These are phyloP conservation scores for Pseudotsuga menziesii DNA, from an alignment of 75 land plant genomes.

Conservation along the genomic window DNA sequence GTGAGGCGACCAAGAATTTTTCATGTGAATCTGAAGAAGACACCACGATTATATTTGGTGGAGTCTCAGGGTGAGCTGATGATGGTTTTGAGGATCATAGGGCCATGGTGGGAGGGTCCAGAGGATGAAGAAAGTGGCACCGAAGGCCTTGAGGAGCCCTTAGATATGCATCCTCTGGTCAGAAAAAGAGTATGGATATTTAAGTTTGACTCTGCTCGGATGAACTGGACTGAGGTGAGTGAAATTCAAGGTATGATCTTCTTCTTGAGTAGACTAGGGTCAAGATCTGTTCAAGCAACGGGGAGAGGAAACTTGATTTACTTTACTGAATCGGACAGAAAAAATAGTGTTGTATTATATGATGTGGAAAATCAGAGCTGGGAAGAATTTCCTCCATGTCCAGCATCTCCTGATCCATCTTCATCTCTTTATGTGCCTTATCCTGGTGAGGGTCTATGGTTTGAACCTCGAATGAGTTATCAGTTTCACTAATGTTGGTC, in stretches of 20 bases:
- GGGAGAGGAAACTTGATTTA: conserved; percentile 11
- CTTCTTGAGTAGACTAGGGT: conserved; percentile 12
- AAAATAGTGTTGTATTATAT: not conserved
- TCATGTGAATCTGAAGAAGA: conserved; percentile 10
- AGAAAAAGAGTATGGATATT: conserved; percentile 11
- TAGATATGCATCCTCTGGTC: not conserved
- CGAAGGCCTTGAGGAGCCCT: not conserved
- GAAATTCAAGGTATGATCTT: conserved; percentile 6
- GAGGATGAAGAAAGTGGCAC: conserved; percentile 11
- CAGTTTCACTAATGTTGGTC: not conserved
- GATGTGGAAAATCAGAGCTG: conserved; percentile 2
- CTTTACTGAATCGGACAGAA: conserved; percentile 5
- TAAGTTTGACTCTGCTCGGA: conserved; percentile 1
- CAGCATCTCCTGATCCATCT: not conserved
- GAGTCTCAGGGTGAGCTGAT: conserved; percentile 8
- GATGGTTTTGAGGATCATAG: conserved; percentile 8
- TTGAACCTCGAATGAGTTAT: not conserved
- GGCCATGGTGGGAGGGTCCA: conserved; percentile 14
- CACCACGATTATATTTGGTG: conserved; percentile 11
- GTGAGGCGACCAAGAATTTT: conserved; percentile 9
- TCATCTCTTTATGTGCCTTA: not conserved
- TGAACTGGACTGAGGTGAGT: conserved; percentile 5
- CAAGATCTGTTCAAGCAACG: conserved; percentile 5
- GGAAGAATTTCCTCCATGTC: conserved; percentile 9
- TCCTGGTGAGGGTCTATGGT: conserved; percentile 10